A percentile compares a stretch with the other conserved stretches of the same genome.
Conservation (phyloP, 805 yeast species). For the Teunomyces aglyptinius region DNA sequence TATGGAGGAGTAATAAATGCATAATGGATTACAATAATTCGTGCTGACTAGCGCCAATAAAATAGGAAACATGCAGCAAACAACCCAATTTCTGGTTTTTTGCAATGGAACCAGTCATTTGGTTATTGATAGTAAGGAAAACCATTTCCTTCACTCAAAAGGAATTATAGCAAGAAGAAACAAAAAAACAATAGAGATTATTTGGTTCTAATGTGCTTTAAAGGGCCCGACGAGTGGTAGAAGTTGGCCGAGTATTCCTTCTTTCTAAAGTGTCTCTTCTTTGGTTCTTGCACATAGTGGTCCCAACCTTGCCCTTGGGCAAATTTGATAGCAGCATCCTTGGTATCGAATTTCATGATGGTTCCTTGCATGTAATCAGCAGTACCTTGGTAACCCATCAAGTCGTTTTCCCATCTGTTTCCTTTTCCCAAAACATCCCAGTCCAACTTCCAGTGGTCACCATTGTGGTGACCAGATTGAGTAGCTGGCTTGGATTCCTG, state of each 20-base stretch:
- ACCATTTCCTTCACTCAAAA: too few relatives aligned
- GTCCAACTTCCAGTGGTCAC: conserved; percentile 68
- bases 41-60: neutral
- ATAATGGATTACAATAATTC: neutral
- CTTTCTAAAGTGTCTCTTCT: conserved; percentile 66
- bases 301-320: conserved; percentile 87
- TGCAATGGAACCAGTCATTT: neutral
- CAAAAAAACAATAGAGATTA: conserved; percentile 23
- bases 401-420: conserved; percentile 85
- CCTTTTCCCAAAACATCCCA: conserved; percentile 80
- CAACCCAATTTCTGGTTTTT: neutral
- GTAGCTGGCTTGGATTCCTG: conserved; percentile 79
- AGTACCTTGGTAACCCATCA: conserved; percentile 80
- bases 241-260: conserved; percentile 76
- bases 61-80: neutral
- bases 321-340: conserved; percentile 74
- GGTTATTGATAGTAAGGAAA: neutral
- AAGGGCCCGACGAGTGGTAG: conserved; percentile 62
- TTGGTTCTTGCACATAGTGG: conserved; percentile 79
- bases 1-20: neutral
- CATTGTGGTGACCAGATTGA: conserved; percentile 63
- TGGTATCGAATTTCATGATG: conserved; percentile 66
- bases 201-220: conserved; percentile 81
- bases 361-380: conserved; percentile 84
- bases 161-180: neutral